A percentile compares a stretch with the other conserved stretches of the same genome.
Conservation (phyloP, 345 rosid species). For the Passiflora organensis region DNA sequence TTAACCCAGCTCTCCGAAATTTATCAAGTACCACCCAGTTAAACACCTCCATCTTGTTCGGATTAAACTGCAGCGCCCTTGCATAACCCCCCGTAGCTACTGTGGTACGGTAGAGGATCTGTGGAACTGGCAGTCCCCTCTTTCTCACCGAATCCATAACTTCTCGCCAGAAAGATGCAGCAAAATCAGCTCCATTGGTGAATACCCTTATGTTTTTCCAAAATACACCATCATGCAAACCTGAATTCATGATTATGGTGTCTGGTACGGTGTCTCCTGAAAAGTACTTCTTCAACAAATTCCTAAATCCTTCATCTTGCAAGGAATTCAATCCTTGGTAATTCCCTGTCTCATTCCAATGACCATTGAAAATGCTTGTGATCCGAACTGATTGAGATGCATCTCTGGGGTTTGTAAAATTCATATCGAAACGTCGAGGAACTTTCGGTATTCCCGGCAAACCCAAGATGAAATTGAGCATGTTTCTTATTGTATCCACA, state of each 20-base stretch:
- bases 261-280: constrained; percentile 63
- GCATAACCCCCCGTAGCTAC: constrained; percentile 91
- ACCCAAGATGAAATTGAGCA: constrained; percentile 70
- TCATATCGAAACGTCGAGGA: constrained; percentile 81
- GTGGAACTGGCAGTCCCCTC: constrained; percentile 60
- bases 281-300: constrained; percentile 65
- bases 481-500: constrained; percentile 82
- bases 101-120: constrained; percentile 62
- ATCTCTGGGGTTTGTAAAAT: constrained; percentile 60
- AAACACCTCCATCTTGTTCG: constrained; percentile 80
- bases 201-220: constrained; percentile 54
- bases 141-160: constrained; percentile 50
- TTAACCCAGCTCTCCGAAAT: constrained; percentile 50
- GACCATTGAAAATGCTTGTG: constrained; percentile 95
- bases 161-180: constrained; percentile 69
- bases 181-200: constrained; percentile 51
- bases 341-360: constrained; percentile 75
- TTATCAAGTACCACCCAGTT: constrained; percentile 71
- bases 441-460: constrained; percentile 57
- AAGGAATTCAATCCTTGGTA: constrained; percentile 87
- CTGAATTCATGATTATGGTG: constrained; percentile 76
- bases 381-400: constrained; percentile 64
- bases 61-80: constrained; percentile 61
- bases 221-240: constrained; percentile 81
- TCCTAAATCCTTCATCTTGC: constrained; percentile 50